phyloP scores from a whole-genome alignment of 2,329 filamentous ascomycete genomes.

The Phaeosphaeriaceae sp. region DNA sequence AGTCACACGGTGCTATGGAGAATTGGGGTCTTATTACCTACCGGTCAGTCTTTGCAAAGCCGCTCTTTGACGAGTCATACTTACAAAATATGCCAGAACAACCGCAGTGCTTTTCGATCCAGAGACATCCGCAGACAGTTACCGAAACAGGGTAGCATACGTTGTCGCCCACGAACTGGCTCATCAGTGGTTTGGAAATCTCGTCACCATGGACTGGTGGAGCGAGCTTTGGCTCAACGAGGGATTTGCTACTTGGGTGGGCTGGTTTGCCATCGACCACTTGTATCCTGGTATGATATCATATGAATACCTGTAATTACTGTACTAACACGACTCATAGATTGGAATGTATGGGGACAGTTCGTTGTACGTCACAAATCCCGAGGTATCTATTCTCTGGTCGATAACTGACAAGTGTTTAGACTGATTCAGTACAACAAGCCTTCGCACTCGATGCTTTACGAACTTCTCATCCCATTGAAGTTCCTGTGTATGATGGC shows the following conservation, averaged over 20 bases:
- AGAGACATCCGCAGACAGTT: conserved; percentile 84
- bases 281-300: conserved; percentile 72
- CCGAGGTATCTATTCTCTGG: conserved; percentile 57
- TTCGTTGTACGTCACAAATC: conserved; percentile 74
- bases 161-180: conserved; percentile 98
- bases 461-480: conserved; percentile 91
- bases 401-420: conserved; percentile 48
- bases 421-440: conserved; percentile 89
- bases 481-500: conserved; percentile 91
- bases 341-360: conserved; percentile 97
- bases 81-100: conserved; percentile 55
- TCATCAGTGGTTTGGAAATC: conserved; percentile 94
- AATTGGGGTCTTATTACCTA: conserved; percentile 99
- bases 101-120: conserved; percentile 97
- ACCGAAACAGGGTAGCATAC: conserved; percentile 93
- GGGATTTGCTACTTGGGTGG: conserved; percentile 97
- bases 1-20: conserved; percentile 87
- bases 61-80: background rate
- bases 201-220: conserved; percentile 98
- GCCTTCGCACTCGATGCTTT: conserved; percentile 90
- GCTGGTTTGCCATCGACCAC: conserved; percentile 89
- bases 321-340: conserved; percentile 50
- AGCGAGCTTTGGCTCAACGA: conserved; percentile 90
- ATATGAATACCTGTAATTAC: background rate
- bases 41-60: conserved; percentile 52